Base-by-base conservation (phyloP, 2,329 filamentous ascomycete genomes). In the Apiospora aurea region DNA sequence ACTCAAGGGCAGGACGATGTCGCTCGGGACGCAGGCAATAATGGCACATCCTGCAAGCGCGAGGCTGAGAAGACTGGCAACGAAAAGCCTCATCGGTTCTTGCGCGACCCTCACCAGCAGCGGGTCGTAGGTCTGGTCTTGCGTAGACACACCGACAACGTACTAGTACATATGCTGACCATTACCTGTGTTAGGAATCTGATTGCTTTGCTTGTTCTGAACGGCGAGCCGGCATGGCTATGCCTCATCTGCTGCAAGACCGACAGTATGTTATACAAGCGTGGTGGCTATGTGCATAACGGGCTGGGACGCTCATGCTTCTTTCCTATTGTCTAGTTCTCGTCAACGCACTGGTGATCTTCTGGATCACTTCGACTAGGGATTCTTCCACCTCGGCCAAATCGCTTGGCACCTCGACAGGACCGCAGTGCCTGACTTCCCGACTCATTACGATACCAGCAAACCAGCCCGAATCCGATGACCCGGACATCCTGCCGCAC, bases 201-300 rank as follows among this genome's bases (percentile, higher is more conserved):
- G 1, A 21, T 68, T 26, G 66, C 41, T 16, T 38, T 68, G 18
- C 43, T 68, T 43, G 41, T 68, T 16, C 66, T 68, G 4, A 11
- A 68, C 24, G 66, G 66, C n/a, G 24, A 68, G 66, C 66, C 66
- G 24, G 66, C 66, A 13, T 68, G 66, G 66, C 66, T 68, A 8
- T 68, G 66, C 18, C 41, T 68, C 16, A 44, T 68, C 16, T 68
- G 66, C 29, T 68, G 66, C 41, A 68, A 68, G 44, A 34, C 43
- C 1, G 66, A 68, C 66, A 68, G 66, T 68, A 68, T 4, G 66
- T 13, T 46, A 10, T 18, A 18, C 6, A 38, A 38, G 2, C 38
- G 13, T 16, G 16, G 4, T 18, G 6, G 1, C 18, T 49, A n/a
- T 10, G 18, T 49, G 21, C 21, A 49, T 21, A 49, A 4, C 46